These are phyloP conservation scores for Nitzschia palea DNA, from an alignment of 108 stramenopile species.

Conservation along the genomic window DNA sequence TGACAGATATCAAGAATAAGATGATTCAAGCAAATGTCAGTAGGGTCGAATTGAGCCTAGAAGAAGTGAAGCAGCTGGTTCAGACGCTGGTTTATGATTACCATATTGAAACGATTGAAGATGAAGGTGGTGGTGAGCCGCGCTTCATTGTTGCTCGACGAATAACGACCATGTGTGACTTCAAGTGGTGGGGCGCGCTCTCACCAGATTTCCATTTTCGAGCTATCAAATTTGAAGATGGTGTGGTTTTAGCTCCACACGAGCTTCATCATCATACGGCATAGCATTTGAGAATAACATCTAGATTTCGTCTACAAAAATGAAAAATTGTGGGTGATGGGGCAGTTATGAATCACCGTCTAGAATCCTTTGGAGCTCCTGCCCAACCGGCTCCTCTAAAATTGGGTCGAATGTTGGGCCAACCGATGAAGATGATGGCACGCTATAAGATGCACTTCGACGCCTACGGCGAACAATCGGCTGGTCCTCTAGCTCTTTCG, in stretches of 20 bases:
- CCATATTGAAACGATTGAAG: conserved; percentile 45
- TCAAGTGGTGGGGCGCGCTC: conserved; percentile 81
- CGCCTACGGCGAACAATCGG: conserved; percentile 4
- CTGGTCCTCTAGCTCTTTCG: neutral
- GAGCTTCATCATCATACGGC: conserved; percentile 87
- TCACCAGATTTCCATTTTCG: conserved; percentile 85
- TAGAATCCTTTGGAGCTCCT: conserved; percentile 31
- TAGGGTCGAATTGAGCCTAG: conserved; percentile 79
- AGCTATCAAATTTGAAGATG: conserved; percentile 79
- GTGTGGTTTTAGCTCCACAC: conserved; percentile 65
- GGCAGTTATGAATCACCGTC: conserved; percentile 17
- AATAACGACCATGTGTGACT: conserved; percentile 74
- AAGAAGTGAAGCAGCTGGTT: conserved; percentile 89
- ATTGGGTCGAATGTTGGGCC: conserved; percentile 9
- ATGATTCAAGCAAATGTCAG: conserved; percentile 83
- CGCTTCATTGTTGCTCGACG: conserved; percentile 56
- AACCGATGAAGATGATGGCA: neutral
- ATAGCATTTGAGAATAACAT: neutral
- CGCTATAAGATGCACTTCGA: conserved; percentile 30
- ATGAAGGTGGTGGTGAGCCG: conserved; percentile 50
- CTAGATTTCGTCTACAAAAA: neutral
- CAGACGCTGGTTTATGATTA: conserved; percentile 87
- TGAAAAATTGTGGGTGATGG: neutral
- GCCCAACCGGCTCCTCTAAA: conserved; percentile 27
- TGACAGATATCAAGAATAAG: conserved; percentile 66